Evolutionary conservation across 768 basidiomycete genomes (phyloP), one percentile per base, ranked within the genome.

Genomic region (Russula emetica): DNA sequence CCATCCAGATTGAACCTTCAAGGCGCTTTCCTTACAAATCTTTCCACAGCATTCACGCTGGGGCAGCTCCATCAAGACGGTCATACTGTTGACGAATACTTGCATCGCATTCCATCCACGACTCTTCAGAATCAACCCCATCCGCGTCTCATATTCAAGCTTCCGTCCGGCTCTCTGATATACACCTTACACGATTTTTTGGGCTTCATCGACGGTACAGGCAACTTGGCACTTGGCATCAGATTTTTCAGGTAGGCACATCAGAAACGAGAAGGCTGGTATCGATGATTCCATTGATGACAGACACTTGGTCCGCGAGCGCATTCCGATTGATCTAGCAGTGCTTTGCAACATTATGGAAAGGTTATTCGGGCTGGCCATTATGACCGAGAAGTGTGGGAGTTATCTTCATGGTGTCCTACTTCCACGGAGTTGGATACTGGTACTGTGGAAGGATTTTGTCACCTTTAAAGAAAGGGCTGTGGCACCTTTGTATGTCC

Each of bases 361-460:
- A 47, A 71, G 72, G 11, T 69, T 87, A 2, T 78, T 80, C 53
- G 75, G 75, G 8, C 75, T 74, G 16, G 67, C 78, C 5, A 72
- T 81, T 5, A 58, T 86, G 2, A 74, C 75, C 1, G 69, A 70
- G 47, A 72, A 71, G 0, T 69, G 72, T 60, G 66, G 68, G 32
- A 44, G 64, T 14, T 51, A 66, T 18, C 70, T 84, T 0, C 80
- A 86, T 68, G 74, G 76, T 18, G 66, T 83, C 30, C 78, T 79
- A 5, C 75, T 87, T 38, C 86, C 86, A 0, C 78, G 78, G 2
- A 80, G 77, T 57, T 87, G 85, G 84, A 68, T 85, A 22, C 38
- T 74, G 18, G 62, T 64, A 20, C 45, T 30, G 50, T 68, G 51
- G 62, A 63, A 18, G 67, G 64, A 60, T 66, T 67, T 63, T 9